A percentile compares a stretch with the other conserved stretches of the same genome.
Conservation (phyloP, 2,329 filamentous ascomycete genomes). For the Mariannaea sp. region DNA sequence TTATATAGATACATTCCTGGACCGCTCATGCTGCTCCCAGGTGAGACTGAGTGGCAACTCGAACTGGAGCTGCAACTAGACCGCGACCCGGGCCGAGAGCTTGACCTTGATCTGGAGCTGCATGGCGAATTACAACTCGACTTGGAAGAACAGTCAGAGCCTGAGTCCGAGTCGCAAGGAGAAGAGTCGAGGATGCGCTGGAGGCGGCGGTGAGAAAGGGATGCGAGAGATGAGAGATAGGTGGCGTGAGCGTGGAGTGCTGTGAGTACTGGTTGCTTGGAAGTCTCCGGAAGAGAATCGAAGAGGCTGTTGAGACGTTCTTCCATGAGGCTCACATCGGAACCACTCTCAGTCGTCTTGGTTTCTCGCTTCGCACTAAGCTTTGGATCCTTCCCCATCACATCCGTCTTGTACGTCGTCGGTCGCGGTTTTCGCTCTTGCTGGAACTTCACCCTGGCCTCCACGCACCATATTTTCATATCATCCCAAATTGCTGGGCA, state of each 20-base stretch:
- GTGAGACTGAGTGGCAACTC: background rate
- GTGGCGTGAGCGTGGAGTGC: constrained; percentile 63
- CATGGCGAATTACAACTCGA: background rate
- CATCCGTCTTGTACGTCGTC: background rate
- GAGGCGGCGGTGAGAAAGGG: constrained; percentile 59
- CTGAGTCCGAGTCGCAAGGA: constrained; percentile 20
- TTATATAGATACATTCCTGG: constrained; percentile 74
- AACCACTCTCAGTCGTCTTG: constrained; percentile 41
- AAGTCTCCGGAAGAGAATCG: constrained; percentile 50
- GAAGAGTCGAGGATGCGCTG: constrained; percentile 58
- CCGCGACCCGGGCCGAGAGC: background rate
- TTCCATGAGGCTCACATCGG: constrained; percentile 44
- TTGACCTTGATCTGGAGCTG: background rate
- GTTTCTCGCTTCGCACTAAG: constrained; percentile 28
- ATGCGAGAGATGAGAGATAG: constrained; percentile 62
- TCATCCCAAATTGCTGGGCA: constrained; percentile 68
- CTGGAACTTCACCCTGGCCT: constrained; percentile 61
- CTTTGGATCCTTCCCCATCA: constrained; percentile 13
- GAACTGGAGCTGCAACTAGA: background rate
- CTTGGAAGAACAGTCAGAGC: constrained; percentile 16
- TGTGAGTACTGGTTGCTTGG: constrained; percentile 51
- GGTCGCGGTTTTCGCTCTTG: constrained; percentile 27
- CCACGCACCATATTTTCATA: constrained; percentile 65
- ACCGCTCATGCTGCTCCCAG: constrained; percentile 51
- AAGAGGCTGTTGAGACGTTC: constrained; percentile 50